Evolutionary conservation across 176 grass and related monocot genomes (phyloP).

Genomic region (Rhynchospora tenuis): DNA sequence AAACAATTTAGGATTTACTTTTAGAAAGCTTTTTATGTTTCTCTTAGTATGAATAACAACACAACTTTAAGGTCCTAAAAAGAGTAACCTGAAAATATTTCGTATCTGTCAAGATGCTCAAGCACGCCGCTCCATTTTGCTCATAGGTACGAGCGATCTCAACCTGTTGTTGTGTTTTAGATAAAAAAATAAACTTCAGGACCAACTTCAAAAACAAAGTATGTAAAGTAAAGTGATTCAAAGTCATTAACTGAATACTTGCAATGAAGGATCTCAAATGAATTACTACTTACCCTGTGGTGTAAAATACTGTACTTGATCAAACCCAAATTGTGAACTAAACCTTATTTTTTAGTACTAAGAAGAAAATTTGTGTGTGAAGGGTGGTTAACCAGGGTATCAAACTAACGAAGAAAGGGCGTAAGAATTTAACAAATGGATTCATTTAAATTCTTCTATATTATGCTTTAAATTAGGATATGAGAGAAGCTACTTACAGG

Average conservation of each 20-base stretch:
- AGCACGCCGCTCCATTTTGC: conserved; percentile 15
- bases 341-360: not conserved
- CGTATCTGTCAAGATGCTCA: conserved; percentile 31
- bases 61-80: not conserved
- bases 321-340: not conserved
- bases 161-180: conserved; percentile 9
- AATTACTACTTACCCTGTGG: not conserved
- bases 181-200: not conserved
- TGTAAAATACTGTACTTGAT: not conserved
- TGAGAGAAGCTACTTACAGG: conserved; percentile 47
- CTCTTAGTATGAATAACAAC: not conserved
- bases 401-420: not conserved
- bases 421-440: not conserved
- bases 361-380: not conserved
- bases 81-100: conserved; percentile 15
- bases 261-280: not conserved
- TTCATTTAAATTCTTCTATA: not conserved
- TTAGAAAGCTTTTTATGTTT: conserved; percentile 12
- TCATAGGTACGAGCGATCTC: conserved; percentile 13
- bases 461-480: not conserved
- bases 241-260: not conserved
- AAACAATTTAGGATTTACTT: conserved; percentile 17
- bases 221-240: not conserved
- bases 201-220: not conserved
- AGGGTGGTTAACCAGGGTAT: not conserved